A percentile compares a stretch with the other conserved stretches of the same genome.
Conservation (phyloP, 768 basidiomycete species). For the Tephrocybe sp. region DNA sequence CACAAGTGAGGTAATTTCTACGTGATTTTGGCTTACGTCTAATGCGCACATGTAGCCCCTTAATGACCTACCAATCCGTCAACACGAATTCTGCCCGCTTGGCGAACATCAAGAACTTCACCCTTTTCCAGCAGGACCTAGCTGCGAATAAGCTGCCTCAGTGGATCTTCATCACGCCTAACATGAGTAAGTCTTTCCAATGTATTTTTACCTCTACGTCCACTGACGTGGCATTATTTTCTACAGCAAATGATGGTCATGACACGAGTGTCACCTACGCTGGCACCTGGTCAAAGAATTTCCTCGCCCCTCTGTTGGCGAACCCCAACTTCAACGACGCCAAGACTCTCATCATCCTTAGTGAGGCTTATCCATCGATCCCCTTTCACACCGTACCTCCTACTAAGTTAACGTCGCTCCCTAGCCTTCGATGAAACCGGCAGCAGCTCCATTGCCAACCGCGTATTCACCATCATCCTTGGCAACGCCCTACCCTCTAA, state of each 20-base stretch:
- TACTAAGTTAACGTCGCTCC: background rate
- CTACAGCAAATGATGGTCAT: constrained; percentile 52
- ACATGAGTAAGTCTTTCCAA: constrained; percentile 33
- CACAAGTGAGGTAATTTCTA: constrained; percentile 24
- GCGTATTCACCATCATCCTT: constrained; percentile 42
- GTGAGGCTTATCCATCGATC: background rate
- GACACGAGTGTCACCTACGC: constrained; percentile 57
- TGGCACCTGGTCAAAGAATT: constrained; percentile 45
- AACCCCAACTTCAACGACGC: constrained; percentile 54
- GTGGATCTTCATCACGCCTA: constrained; percentile 66
- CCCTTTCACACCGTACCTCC: no score
- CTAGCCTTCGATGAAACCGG: constrained; percentile 60
- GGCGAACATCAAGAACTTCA: constrained; percentile 55
- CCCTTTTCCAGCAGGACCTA: constrained; percentile 58
- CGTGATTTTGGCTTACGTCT: background rate
- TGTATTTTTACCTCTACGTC: background rate
- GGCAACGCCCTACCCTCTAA: constrained; percentile 43
- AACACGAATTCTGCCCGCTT: constrained; percentile 42
- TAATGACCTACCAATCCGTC: constrained; percentile 51
- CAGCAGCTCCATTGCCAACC: constrained; percentile 42
- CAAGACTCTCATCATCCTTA: constrained; percentile 57
- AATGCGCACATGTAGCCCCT: constrained; percentile 28
- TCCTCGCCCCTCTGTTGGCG: constrained; percentile 50
- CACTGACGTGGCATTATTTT: no score
- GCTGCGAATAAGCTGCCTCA: constrained; percentile 51